These are phyloP conservation scores for Corinectria fuckeliana DNA, from an alignment of 2,329 filamentous ascomycete genomes.

Conservation along the genomic window DNA sequence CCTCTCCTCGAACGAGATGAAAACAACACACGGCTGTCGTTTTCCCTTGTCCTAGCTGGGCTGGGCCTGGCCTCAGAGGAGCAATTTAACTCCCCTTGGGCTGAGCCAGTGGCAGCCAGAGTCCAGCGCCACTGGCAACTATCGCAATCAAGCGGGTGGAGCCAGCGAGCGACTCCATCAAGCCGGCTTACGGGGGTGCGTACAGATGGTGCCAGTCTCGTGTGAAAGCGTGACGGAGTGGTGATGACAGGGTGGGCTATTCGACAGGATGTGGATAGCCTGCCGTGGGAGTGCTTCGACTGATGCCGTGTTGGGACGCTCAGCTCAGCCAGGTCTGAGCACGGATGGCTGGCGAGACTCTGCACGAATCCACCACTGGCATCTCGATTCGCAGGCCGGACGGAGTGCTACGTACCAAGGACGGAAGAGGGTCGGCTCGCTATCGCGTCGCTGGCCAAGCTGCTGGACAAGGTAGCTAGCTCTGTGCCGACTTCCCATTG, in stretches of 20 bases:
- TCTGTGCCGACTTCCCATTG: conserved; percentile 24
- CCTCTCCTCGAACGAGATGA: conserved; percentile 28
- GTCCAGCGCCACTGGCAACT: conserved; percentile 30
- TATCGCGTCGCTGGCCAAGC: conserved; percentile 25
- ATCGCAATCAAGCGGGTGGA: conserved; percentile 31
- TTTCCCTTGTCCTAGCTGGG: conserved; percentile 15
- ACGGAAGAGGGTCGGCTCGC: conserved; percentile 10
- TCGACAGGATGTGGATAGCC: conserved; percentile 8
- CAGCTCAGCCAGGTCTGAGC: conserved; percentile 15
- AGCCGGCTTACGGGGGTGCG: conserved; percentile 5
- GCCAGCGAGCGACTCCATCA: conserved; percentile 16
- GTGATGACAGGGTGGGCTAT: conserved; percentile 12
- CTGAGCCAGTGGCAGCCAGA: conserved; percentile 24
- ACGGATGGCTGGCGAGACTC: conserved; percentile 15
- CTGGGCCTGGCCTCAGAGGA: conserved; percentile 6
- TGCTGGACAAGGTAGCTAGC: conserved; percentile 15
- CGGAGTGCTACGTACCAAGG: too few species aligned
- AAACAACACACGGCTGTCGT: conserved; percentile 19
- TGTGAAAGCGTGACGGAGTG: not conserved
- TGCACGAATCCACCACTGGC: conserved; percentile 5
- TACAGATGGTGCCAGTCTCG: conserved; percentile 4
- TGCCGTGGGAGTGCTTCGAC: conserved; percentile 3
- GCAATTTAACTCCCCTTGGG: conserved; percentile 18
- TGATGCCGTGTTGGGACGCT: conserved; percentile 12
- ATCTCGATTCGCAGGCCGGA: conserved; percentile 6